Conservation (phyloP, 352 stramenopile genomes). For the Stramenopiles sp. region DNA sequence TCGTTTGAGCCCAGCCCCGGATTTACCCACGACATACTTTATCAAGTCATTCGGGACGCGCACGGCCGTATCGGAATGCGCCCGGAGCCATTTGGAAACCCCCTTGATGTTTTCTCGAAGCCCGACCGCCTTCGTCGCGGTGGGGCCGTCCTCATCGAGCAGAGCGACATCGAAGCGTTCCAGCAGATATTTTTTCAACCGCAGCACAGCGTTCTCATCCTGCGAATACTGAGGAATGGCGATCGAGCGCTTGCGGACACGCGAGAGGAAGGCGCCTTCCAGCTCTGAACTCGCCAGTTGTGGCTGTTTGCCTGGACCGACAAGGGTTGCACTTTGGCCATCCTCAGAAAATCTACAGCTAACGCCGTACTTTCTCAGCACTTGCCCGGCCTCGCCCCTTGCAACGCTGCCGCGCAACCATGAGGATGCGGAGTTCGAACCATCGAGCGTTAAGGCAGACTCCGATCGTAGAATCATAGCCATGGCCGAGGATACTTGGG, state of each 20-base stretch:
- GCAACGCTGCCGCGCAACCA: neutral
- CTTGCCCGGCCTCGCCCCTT: neutral
- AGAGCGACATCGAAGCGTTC: neutral
- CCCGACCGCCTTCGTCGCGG: neutral
- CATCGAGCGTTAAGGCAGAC: neutral
- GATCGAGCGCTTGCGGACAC: neutral
- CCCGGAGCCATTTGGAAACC: neutral
- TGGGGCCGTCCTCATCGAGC: neutral
- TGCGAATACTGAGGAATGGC: neutral
- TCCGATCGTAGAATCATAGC: neutral
- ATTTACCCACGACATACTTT: neutral
- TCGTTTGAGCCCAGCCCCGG: too few relatives aligned
- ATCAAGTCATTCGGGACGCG: neutral
- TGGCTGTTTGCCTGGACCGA: neutral
- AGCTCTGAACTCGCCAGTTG: neutral
- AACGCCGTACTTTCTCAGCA: neutral
- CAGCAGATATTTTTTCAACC: neutral
- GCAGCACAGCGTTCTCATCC: neutral
- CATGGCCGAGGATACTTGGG: neutral
- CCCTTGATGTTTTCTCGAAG: neutral
- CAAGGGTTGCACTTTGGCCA: neutral
- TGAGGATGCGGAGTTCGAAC: neutral
- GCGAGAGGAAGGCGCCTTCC: neutral
- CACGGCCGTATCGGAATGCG: neutral
- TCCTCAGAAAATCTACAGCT: neutral